These are phyloP conservation scores for Sporobolomyces phaffii DNA, from an alignment of 768 basidiomycete genomes.

Conservation along the genomic window DNA sequence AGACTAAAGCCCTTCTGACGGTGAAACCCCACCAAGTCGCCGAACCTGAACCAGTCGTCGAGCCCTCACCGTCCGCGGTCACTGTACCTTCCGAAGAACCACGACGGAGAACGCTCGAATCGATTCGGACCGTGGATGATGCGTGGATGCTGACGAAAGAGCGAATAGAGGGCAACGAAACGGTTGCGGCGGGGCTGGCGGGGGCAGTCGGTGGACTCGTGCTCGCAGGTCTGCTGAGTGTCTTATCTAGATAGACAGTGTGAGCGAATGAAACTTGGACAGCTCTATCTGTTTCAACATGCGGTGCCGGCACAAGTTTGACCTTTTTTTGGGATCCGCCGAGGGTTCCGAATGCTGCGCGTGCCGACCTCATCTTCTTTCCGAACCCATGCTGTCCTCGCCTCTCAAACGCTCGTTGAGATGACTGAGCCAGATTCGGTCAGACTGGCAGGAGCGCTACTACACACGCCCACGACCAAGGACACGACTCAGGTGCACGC, in stretches of 20 bases:
- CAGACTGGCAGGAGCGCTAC: neutral
- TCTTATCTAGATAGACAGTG: neutral
- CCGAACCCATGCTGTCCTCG: too few species aligned
- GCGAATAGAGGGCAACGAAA: slow-evolving; percentile 7
- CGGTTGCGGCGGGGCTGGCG: slow-evolving; percentile 10
- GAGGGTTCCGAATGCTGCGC: neutral
- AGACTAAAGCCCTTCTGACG: too few species aligned
- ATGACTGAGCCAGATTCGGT: neutral
- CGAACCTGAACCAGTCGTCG: too few species aligned
- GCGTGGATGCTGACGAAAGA: slow-evolving; percentile 3
- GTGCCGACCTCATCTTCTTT: neutral
- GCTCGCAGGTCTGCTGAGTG: neutral
- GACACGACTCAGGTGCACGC: neutral
- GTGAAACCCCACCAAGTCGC: too few species aligned
- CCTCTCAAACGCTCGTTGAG: too few species aligned
- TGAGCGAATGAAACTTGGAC: neutral
- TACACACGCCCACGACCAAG: neutral
- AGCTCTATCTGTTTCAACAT: too few species aligned
- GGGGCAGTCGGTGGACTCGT: slow-evolving; percentile 6
- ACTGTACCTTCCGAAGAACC: too few species aligned
- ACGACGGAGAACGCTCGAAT: neutral
- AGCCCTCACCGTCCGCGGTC: too few species aligned
- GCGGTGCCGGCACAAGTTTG: too few species aligned
- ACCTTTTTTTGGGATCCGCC: too few species aligned
- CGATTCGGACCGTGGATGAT: neutral